A percentile compares a stretch with the other conserved stretches of the same genome.
These are phyloP conservation scores for Ligustrum vulgare DNA, from an alignment of 257 asterid species.

Conservation along the genomic window DNA sequence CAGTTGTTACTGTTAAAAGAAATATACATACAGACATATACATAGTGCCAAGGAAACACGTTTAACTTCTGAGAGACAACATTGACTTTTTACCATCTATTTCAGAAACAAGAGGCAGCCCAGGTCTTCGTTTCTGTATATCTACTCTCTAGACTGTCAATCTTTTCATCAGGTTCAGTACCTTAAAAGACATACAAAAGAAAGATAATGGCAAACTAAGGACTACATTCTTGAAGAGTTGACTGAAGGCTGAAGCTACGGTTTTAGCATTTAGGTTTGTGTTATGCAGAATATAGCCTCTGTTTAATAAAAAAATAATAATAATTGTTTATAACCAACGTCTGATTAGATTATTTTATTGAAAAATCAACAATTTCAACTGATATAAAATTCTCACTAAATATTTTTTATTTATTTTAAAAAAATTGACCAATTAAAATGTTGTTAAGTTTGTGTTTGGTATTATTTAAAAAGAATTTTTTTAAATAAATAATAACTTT, in stretches of 20 bases:
- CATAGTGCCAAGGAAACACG: background rate
- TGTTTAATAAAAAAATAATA: too few species aligned
- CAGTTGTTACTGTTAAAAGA: too few species aligned
- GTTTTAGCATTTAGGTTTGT: conserved; percentile 17
- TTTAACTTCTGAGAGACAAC: conserved; percentile 20
- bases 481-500: too few species aligned
- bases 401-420: too few species aligned
- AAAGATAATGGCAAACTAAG: conserved; percentile 14
- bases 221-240: conserved; percentile 9
- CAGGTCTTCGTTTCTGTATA: conserved; percentile 25
- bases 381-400: too few species aligned
- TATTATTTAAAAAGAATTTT: too few species aligned
- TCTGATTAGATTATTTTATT: too few species aligned
- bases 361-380: too few species aligned
- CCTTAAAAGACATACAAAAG: conserved; percentile 30
- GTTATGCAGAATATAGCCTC: background rate
- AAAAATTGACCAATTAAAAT: background rate
- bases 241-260: conserved; percentile 6
- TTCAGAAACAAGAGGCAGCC: conserved; percentile 20
- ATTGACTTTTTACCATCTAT: conserved; percentile 18
- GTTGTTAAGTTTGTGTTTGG: too few species aligned
- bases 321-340: too few species aligned
- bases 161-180: conserved; percentile 8
- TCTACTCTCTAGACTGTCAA: conserved; percentile 3
- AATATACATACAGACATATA: background rate